These are phyloP conservation scores for Fusarium liriodendri DNA, from an alignment of 2,329 filamentous ascomycete species.

Conservation along the genomic window DNA sequence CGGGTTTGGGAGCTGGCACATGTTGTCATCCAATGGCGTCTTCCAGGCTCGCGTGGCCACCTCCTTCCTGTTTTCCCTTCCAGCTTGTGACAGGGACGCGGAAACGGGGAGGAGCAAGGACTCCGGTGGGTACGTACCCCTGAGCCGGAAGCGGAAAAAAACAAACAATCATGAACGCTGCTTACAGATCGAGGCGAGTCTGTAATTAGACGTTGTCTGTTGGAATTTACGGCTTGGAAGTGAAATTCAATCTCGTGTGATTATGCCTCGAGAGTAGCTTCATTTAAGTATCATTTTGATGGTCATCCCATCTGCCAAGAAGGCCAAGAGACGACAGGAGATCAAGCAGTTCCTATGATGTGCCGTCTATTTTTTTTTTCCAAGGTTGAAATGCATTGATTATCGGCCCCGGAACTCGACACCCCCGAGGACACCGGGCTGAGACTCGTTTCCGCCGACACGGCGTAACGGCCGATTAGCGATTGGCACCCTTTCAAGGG, in stretches of 20 bases:
- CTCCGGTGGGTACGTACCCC: constrained; percentile 28
- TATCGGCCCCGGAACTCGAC: background rate
- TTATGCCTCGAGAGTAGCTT: background rate
- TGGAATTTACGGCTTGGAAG: background rate
- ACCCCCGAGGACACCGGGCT: background rate
- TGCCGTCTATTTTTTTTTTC: background rate
- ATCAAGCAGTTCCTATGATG: background rate
- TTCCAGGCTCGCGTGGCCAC: background rate
- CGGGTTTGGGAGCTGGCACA: constrained; percentile 7
- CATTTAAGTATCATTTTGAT: background rate
- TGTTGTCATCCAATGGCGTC: constrained; percentile 22
- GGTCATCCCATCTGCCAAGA: background rate
- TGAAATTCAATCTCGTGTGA: background rate
- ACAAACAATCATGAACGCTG: constrained; percentile 9
- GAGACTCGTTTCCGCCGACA: constrained; percentile 22
- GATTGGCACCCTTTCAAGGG: background rate
- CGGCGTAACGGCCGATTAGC: background rate
- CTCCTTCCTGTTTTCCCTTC: background rate
- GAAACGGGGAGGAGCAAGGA: background rate
- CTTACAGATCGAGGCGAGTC: background rate
- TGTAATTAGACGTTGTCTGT: background rate
- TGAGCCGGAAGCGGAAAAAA: constrained; percentile 19
- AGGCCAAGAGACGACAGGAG: background rate
- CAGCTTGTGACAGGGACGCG: constrained; percentile 29
- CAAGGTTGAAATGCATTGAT: background rate